Percentiles rank a stretch among this genome's conserved stretches.
phyloP scores from a whole-genome alignment of 2,329 filamentous ascomycete genomes.

The Lecanicillium sp. region DNA sequence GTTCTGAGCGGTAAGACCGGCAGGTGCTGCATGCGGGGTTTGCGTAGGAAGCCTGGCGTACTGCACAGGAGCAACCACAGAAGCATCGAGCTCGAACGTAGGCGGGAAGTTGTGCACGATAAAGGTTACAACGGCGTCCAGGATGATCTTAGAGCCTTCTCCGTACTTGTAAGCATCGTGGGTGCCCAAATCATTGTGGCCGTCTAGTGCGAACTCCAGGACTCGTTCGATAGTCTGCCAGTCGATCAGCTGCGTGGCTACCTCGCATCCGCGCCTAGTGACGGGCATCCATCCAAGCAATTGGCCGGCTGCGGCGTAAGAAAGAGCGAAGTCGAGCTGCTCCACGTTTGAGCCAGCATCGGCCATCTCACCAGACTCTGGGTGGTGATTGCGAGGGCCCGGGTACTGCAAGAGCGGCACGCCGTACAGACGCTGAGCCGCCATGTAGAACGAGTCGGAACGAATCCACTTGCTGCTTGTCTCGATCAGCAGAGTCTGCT shows the following conservation, averaged over 20 bases:
- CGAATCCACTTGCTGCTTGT: constrained; percentile 47
- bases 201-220: constrained; percentile 51
- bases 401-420: constrained; percentile 40
- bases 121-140: constrained; percentile 52
- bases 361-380: constrained; percentile 26
- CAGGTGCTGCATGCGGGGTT: constrained; percentile 15
- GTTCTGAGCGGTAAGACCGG: constrained; percentile 11
- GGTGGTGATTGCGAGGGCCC: constrained; percentile 21
- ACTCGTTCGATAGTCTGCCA: constrained; percentile 59
- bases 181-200: constrained; percentile 28
- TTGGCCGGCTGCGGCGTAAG: constrained; percentile 58
- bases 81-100: constrained; percentile 53
- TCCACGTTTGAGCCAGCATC: constrained; percentile 35
- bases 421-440: constrained; percentile 53
- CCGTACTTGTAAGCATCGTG: constrained; percentile 45
- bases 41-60: constrained; percentile 36
- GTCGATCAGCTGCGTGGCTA: constrained; percentile 50
- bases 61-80: constrained; percentile 28
- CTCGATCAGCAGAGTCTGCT: constrained; percentile 35
- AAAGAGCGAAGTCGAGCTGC: constrained; percentile 51
- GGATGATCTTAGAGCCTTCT: constrained; percentile 46
- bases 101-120: constrained; percentile 53
- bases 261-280: constrained; percentile 50
- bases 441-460: constrained; percentile 50
- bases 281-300: constrained; percentile 51